Percentiles rank a stretch among this genome's conserved stretches.
Conservation (phyloP, 1,284 basidiomycete species). For the Xerocomus nothofagi region DNA sequence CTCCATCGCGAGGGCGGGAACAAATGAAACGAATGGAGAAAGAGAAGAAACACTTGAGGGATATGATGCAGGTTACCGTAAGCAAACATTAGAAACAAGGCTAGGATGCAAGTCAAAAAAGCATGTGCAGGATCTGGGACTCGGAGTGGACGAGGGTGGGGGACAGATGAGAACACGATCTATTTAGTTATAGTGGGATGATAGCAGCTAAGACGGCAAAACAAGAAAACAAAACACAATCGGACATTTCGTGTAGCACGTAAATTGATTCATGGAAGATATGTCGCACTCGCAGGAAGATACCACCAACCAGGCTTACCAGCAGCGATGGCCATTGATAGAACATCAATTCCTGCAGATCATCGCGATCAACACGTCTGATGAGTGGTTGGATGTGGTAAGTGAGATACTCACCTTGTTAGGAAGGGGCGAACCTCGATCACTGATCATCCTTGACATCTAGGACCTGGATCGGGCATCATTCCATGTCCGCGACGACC, state of each 20-base stretch:
- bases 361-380: not conserved
- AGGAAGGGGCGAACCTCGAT: conserved; percentile 1
- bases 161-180: not conserved
- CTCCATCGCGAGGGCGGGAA: not conserved
- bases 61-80: conserved; percentile 3
- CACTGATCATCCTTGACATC: conserved; percentile 10
- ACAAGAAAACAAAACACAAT: not conserved
- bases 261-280: not conserved
- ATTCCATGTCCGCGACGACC: conserved; percentile 25
- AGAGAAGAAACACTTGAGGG: not conserved
- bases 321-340: not conserved
- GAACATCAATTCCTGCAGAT: not conserved
- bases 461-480: conserved; percentile 9
- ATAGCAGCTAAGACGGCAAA: not conserved
- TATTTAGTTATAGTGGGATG: not conserved
- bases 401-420: conserved; percentile 1
- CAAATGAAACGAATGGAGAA: not conserved
- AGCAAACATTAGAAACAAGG: conserved; percentile 5
- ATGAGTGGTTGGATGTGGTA: not conserved
- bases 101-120: not conserved
- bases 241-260: not conserved
- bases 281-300: not conserved
- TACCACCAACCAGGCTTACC: not conserved
- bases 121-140: not conserved
- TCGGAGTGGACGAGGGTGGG: not conserved